Evolutionary conservation across 805 yeast species (phyloP).

Genomic region (Pichia membranifaciens): DNA sequence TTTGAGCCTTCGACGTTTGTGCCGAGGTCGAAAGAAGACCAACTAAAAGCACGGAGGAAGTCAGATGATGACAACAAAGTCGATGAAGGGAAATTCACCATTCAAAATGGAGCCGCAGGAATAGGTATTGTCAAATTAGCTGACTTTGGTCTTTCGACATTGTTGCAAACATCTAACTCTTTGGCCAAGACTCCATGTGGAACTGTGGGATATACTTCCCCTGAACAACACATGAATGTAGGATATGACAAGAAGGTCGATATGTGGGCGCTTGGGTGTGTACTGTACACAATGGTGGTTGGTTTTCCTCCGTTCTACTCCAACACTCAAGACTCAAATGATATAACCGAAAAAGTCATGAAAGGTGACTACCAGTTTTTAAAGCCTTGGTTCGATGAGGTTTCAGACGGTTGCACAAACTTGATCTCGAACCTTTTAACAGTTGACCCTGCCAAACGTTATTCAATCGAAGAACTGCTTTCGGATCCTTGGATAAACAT

Average conservation of each 20-base stretch:
- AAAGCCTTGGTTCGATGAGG: slow-evolving; percentile 88
- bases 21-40: slow-evolving; percentile 37
- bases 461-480: slow-evolving; percentile 60
- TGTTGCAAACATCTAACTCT: slow-evolving; percentile 32
- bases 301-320: slow-evolving; percentile 78
- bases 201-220: slow-evolving; percentile 71
- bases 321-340: slow-evolving; percentile 48
- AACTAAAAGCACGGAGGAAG: slow-evolving; percentile 38
- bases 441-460: slow-evolving; percentile 63
- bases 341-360: slow-evolving; percentile 60
- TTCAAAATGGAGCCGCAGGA: slow-evolving; percentile 55
- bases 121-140: slow-evolving; percentile 62
- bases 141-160: slow-evolving; percentile 65
- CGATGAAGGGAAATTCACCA: slow-evolving; percentile 55
- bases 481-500: slow-evolving; percentile 62
- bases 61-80: slow-evolving; percentile 55
- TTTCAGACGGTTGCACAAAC: slow-evolving; percentile 61
- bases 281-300: slow-evolving; percentile 59
- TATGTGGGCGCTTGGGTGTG: slow-evolving; percentile 72
- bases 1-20: slow-evolving; percentile 49
- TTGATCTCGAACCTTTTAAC: slow-evolving; percentile 61
- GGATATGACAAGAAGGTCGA: slow-evolving; percentile 63
- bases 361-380: slow-evolving; percentile 69
- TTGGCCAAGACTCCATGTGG: slow-evolving; percentile 69
- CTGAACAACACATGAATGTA: slow-evolving; percentile 58